Conservation (phyloP, 2,329 filamentous ascomycete genomes). For the Cladosporium sp. region DNA sequence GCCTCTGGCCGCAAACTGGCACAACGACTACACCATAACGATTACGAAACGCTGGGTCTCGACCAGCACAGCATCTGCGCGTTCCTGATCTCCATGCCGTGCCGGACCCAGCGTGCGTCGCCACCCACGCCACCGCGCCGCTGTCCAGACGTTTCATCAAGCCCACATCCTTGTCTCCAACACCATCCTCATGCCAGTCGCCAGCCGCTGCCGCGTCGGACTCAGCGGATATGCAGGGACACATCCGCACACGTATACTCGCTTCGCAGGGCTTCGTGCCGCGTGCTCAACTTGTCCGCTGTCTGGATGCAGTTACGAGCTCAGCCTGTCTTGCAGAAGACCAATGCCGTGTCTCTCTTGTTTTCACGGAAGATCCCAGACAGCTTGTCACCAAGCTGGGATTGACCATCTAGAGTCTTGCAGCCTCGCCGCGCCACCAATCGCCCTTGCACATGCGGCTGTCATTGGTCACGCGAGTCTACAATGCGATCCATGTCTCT, state of each 20-base stretch:
- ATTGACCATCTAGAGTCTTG: conserved; percentile 1
- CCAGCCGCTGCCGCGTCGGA: neutral
- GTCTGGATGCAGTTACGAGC: conserved; percentile 1
- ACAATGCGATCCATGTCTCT: neutral
- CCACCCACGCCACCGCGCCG: conserved; percentile 12
- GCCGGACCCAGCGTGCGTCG: conserved; percentile 13
- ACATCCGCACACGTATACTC: neutral
- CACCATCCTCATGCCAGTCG: conserved; percentile 10
- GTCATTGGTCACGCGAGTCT: neutral
- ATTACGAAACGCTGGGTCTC: conserved; percentile 4
- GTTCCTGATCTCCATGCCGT: conserved; percentile 29
- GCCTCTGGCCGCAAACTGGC: neutral
- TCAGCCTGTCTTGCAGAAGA: neutral
- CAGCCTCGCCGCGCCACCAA: neutral
- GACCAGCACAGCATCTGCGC: conserved; percentile 24
- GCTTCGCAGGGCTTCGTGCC: neutral
- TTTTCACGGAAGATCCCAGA: neutral
- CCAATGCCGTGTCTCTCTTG: conserved; percentile 3
- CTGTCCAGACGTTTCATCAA: conserved; percentile 19
- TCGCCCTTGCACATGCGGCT: conserved; percentile 1
- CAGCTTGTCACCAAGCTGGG: neutral
- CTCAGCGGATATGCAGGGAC: conserved; percentile 5
- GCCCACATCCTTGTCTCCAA: conserved; percentile 17
- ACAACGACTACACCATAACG: neutral
- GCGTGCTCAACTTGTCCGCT: neutral